phyloP scores from a whole-genome alignment of 768 basidiomycete species.

The Scleroderma citrinum region DNA sequence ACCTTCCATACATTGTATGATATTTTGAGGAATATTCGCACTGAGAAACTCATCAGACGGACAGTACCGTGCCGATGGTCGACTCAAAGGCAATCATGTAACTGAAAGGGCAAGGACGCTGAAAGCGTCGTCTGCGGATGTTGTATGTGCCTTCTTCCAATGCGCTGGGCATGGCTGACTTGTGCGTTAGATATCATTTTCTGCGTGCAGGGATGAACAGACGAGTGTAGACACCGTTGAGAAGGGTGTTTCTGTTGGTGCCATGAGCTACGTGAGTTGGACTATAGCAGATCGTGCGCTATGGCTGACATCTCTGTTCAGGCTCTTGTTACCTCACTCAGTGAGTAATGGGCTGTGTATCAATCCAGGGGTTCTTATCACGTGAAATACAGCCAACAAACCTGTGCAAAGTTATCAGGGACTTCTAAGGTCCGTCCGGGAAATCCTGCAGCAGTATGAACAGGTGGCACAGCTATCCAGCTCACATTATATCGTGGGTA shows the following conservation, averaged over 20 bases:
- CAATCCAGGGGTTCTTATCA: constrained; percentile 1
- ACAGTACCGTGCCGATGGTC: constrained; percentile 58
- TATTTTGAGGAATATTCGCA: neutral
- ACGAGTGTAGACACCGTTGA: constrained; percentile 68
- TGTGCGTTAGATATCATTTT: constrained; percentile 54
- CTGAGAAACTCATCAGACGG: neutral
- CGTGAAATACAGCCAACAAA: constrained; percentile 30
- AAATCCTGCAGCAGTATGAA: constrained; percentile 53
- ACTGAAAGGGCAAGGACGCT: constrained; percentile 23
- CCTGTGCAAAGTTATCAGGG: constrained; percentile 63
- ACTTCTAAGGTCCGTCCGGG: constrained; percentile 52
- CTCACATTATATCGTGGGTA: constrained; percentile 57
- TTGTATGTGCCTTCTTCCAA: constrained; percentile 30
- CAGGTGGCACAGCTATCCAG: constrained; percentile 73
- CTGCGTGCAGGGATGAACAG: constrained; percentile 65
- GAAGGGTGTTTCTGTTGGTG: constrained; percentile 62
- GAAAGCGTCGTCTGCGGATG: constrained; percentile 69
- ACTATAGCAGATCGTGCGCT: neutral
- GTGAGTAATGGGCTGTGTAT: constrained; percentile 17
- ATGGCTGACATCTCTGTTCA: constrained; percentile 22
- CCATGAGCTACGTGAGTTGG: constrained; percentile 70
- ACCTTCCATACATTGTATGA: constrained; percentile 26
- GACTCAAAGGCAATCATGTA: constrained; percentile 42
- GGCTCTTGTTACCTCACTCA: constrained; percentile 57
- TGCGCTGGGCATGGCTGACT: neutral